Conservation (phyloP, 495 filamentous ascomycete species). For the Letharia columbiana region DNA sequence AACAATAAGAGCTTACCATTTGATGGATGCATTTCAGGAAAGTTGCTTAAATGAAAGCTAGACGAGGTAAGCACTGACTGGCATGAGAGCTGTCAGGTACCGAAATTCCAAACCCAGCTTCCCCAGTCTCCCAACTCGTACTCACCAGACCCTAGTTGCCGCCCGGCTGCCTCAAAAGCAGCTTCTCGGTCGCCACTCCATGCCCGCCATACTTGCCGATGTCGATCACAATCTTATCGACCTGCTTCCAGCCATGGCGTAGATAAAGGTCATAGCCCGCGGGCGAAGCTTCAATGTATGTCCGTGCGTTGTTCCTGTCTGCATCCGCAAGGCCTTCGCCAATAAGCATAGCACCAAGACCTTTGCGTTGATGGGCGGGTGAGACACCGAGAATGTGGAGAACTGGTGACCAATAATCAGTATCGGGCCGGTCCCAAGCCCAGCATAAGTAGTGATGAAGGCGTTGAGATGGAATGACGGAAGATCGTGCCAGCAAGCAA, state of each 20-base stretch:
- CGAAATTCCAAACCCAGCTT: not conserved
- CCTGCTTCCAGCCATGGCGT: conserved; percentile 42
- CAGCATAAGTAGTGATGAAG: not conserved
- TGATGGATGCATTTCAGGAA: not conserved
- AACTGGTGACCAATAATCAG: conserved; percentile 8
- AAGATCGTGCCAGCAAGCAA: not conserved
- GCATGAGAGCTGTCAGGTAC: not conserved
- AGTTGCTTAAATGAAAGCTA: not conserved
- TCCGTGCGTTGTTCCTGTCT: conserved; percentile 37
- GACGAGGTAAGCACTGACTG: not conserved
- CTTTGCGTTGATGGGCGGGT: conserved; percentile 41
- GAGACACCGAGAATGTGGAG: conserved; percentile 39
- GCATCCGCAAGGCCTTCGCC: conserved; percentile 42
- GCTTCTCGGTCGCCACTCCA: not conserved
- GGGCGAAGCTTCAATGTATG: conserved; percentile 48
- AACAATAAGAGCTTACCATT: not conserved
- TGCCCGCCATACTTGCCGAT: conserved; percentile 27
- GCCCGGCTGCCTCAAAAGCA: conserved; percentile 1
- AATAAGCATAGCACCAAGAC: conserved; percentile 41
- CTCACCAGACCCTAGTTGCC: not conserved
- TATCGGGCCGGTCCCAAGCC: not conserved
- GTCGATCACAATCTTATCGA: conserved; percentile 35
- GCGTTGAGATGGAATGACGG: not conserved
- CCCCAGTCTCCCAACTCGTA: not conserved
- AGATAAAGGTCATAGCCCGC: conserved; percentile 46